Evolutionary conservation across 192 early-diverging fungal genomes (phyloP).

Genomic region (Jimgerdemannia flammicorona): DNA sequence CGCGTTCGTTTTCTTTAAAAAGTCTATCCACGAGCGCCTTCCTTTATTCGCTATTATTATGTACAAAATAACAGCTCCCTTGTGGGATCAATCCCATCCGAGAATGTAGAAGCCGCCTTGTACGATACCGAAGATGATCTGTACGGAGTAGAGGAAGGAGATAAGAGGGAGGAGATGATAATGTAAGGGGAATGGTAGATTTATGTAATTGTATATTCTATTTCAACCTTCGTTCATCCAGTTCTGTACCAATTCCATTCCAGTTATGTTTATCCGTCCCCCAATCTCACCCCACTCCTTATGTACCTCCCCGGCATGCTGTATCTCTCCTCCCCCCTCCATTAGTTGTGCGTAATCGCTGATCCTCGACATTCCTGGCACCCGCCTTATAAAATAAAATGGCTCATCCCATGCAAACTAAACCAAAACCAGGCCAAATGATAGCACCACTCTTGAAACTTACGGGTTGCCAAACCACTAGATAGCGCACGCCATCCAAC

Average conservation of each 20-base stretch:
- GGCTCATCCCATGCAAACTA: conserved; percentile 14
- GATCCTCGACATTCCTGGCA: too few species aligned
- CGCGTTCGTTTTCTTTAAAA: too few species aligned
- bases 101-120: conserved; percentile 39
- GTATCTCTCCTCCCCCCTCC: too few species aligned
- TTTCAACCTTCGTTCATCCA: background rate
- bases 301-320: too few species aligned
- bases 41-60: too few species aligned
- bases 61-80: too few species aligned
- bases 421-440: too few species aligned
- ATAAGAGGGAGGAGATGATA: background rate
- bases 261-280: background rate
- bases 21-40: too few species aligned
- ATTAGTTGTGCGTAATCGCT: too few species aligned
- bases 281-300: too few species aligned
- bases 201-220: background rate
- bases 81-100: conserved; percentile 28
- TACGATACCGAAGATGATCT: conserved; percentile 43
- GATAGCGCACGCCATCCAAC: conserved; percentile 53
- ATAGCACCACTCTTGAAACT: too few species aligned
- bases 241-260: background rate
- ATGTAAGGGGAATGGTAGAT: background rate
- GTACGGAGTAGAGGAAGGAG: background rate
- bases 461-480: conserved; percentile 55
- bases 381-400: too few species aligned